Evolutionary conservation across 192 early-diverging fungal species (phyloP).

Genomic region (Coemansia sp.): DNA sequence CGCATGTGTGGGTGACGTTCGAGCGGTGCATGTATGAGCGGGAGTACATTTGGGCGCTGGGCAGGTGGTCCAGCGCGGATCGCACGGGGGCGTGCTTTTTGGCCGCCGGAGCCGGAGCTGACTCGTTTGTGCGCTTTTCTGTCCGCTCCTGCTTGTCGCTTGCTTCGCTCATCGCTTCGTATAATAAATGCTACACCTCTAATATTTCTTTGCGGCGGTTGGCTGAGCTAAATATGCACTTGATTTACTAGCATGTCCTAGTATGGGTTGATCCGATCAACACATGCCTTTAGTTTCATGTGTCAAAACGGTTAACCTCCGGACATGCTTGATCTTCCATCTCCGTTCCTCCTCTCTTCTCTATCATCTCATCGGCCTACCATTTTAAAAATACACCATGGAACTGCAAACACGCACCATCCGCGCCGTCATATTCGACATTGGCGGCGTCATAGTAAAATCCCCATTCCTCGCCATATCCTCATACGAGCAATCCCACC

Average conservation of each 20-base stretch:
- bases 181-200: too few relatives aligned
- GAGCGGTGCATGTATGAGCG: constrained; percentile 95
- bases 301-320: too few relatives aligned
- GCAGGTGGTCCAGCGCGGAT: constrained; percentile 66
- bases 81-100: too few relatives aligned
- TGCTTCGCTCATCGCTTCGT: neutral
- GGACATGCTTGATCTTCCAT: too few relatives aligned
- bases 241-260: too few relatives aligned
- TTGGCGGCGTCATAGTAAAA: constrained; percentile 80
- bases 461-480: constrained; percentile 79
- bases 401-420: constrained; percentile 6
- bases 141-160: neutral
- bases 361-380: neutral
- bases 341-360: neutral
- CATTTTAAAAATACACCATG: neutral
- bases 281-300: too few relatives aligned
- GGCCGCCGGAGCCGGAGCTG: neutral
- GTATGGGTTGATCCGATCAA: too few relatives aligned
- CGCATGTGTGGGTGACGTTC: constrained; percentile 72
- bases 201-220: too few relatives aligned
- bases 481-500: constrained; percentile 62
- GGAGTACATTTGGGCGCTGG: constrained; percentile 91
- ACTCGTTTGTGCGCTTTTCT: neutral
- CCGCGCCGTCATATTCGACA: constrained; percentile 82
- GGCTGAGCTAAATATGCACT: too few relatives aligned